phyloP scores from a whole-genome alignment of 2,329 filamentous ascomycete species.

The Colletotrichum sublineola region DNA sequence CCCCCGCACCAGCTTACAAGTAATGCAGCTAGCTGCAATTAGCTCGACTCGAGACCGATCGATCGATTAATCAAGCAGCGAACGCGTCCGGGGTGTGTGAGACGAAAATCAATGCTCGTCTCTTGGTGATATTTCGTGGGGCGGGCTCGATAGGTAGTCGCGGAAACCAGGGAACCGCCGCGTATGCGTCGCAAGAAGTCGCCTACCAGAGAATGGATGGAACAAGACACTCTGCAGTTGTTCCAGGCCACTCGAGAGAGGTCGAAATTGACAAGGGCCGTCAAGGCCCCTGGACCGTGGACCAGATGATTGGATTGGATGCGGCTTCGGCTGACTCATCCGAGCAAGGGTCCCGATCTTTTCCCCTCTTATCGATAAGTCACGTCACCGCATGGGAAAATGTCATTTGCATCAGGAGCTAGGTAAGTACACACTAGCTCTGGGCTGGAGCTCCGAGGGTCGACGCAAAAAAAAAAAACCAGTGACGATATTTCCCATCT shows the following conservation, averaged over 20 bases:
- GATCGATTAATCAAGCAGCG: not conserved
- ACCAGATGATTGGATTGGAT: conserved; percentile 33
- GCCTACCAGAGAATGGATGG: conserved; percentile 5
- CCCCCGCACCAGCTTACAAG: conserved; percentile 27
- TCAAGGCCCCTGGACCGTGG: not conserved
- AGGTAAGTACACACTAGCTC: not conserved
- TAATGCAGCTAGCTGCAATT: not conserved
- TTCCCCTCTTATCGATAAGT: conserved; percentile 34
- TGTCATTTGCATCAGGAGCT: not conserved
- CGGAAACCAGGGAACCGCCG: not conserved
- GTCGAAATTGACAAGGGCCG: conserved; percentile 37
- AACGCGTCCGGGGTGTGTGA: not conserved
- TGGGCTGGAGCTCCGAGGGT: not conserved
- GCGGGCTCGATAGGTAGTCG: not conserved
- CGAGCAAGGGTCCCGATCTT: not conserved
- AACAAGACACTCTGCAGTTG: conserved; percentile 29
- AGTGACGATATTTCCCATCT: conserved; percentile 23
- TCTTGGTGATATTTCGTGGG: not conserved
- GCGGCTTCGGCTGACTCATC: conserved; percentile 32
- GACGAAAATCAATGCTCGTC: not conserved
- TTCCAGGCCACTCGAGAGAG: conserved; percentile 26
- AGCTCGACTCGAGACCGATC: not conserved
- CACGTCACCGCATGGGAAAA: conserved; percentile 27
- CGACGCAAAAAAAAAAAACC: conserved; percentile 11
- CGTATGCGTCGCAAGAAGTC: conserved; percentile 21